Base-by-base conservation (phyloP, 441 rosid species). In the Gossypium laxum region DNA sequence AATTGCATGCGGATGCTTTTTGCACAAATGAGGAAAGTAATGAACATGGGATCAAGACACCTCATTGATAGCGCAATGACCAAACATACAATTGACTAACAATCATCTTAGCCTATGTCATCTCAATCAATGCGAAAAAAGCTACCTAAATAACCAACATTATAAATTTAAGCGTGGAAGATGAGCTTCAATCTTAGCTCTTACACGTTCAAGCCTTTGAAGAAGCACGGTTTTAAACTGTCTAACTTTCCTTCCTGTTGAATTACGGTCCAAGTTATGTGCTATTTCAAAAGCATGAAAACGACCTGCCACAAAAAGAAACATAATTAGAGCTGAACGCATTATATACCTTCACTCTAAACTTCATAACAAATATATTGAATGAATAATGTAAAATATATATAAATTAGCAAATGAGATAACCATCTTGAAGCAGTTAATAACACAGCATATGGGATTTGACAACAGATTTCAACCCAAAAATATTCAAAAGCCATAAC, bases 171-270 rank as follows among this genome's bases (percentile, higher is more conserved):
- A 15, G 1, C 24, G 5, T 21, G 17, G 34, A 60, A 41, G 17
- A 52, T 59, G 28, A 52, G 59, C 63, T 41, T 54, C 52, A 51
- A 67, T 8, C 51, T 22, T 54, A n/a, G 48, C 21, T 47, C 82
- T 77, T 77, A 85, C 97, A 74, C 72, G 91, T 77, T 90, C 89
- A 77, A 94, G 97, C 68, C 98, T 86, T 76, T 82, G 91, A 70
- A 94, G 92, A 76, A 94, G 98, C 70, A 88, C 83, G 32, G 97
- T 94, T 80, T 91, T 94, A 76, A 94, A 94, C 65, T 94, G 97
- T 52, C 97, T 85, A 64, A 94, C 96, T 66, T 96, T 92, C 67
- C 97, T 81, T 47, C 93, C 96, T 1, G 76, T 84, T 3, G 98
- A 94, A 71, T 86, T 85, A 62, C 76, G 72, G 72, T 94, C 98